Base-by-base conservation (phyloP, 164 flowering plant species). In the Annona cherimola region DNA sequence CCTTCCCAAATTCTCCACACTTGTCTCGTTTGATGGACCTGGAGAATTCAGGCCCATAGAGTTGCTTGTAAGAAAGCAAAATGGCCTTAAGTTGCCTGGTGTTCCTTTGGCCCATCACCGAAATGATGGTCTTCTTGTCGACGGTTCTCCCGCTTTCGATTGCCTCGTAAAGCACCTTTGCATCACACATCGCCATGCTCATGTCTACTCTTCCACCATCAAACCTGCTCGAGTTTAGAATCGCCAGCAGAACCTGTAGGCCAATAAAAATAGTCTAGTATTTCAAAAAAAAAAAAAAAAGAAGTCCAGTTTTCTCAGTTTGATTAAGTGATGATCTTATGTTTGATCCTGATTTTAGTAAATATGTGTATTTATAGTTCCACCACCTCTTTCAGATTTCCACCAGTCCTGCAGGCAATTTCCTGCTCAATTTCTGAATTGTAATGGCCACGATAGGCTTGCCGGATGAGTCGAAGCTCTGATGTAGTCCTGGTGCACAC, bases 121-220 rank as follows among this genome's bases (percentile, higher is more conserved):
- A 76, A 59, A 75, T 59, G 14, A 83, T 77, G 20, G 82, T 77
- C 71, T 68, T 77, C 68, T 69, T 61, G 69, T 83, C 85, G 8
- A 80, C 43, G 35, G 63, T 75, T 45, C 66, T 75, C 1, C 85
- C 83, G 59, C 83, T 83, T 82, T 80, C 85, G 75, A 83, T 76
- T 44, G 85, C 83, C 67, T 83, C 85, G 54, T 75, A 83, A 43
- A 83, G 70, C 43, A 79, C 77, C 79, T 83, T 83, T 18, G 85
- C 81, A 67, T 83, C 85, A 45, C 85, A 80, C 83, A 83, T 79
- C 16, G 83, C 83, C 85, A 82, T 80, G 81, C 83, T 78, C 68
- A 44, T 72, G 66, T 72, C 78, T 62, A 78, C 75, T 70, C 72
- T 78, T 62, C 66, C 61, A 1, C 75, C 75, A 55, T 66, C 55